Evolutionary conservation across 768 basidiomycete genomes (phyloP), one percentile per base, ranked within the genome.

Genomic region (Russula vinacea): DNA sequence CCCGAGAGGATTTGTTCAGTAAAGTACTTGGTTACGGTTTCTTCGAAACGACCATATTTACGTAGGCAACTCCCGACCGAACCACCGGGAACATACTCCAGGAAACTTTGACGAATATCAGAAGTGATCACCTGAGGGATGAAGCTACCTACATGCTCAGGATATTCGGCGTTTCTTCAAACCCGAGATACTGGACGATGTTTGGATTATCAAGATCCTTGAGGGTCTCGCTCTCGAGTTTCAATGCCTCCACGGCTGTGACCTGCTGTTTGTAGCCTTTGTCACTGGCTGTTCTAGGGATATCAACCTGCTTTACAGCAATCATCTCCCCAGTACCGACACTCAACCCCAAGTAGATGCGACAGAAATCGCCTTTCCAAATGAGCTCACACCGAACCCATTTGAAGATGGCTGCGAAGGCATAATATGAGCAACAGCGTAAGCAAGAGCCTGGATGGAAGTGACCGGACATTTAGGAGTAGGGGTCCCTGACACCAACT

Each of bases 361-460:
- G 86, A 14, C 97, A 97, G 71, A 95, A 99, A 14, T 94, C 95
- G 29, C 97, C 97, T 72, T 91, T 93, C 37, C 97, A 97, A 66
- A 99, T 98, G 42, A 98, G 81, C 76, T 98, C 94, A 58, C 97
- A 97, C 70, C 96, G 89, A 44, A 98, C 92, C 97, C 97, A 98
- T 73, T 95, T 96, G 80, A 98, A 94, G 49, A 94, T 94, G 29
- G 86, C 92, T 90, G 71, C 9, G 37, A 47, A 56, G 51, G 47
- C 54, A 47, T 68, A 55, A 62, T 35, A 54, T 39, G 33, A 54
- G 59, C 42, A 44, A 67, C 45, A 19, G 10, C n/a, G 39, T 32
- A 24, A 37, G 19, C 47, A 22, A 55, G 35, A 60, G 60, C 33
- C 57, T 62, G 24, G 56, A 55, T 32, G 17, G 37, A 58, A 59